Percentiles rank a stretch among this genome's conserved stretches.
Conservation (phyloP, 768 basidiomycete species). For the Hericium coralloides region DNA sequence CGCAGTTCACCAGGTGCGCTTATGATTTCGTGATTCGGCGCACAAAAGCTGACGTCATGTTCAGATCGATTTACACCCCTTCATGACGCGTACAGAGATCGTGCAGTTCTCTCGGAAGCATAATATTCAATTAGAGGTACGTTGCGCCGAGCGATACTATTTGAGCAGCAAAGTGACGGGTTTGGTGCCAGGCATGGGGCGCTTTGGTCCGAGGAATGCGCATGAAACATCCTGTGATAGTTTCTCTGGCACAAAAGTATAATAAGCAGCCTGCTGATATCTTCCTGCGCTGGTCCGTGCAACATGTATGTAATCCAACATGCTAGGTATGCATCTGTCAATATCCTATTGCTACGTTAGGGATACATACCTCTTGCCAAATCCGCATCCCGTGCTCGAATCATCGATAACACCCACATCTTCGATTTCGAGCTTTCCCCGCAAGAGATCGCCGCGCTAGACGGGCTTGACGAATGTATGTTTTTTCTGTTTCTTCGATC, state of each 20-base stretch:
- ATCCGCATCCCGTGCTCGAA: conserved; percentile 42
- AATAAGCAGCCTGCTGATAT: conserved; percentile 48
- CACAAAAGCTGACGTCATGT: background rate
- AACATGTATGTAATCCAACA: conserved; percentile 40
- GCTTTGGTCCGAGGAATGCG: conserved; percentile 59
- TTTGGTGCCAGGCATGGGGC: conserved; percentile 50
- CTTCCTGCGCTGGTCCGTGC: conserved; percentile 66
- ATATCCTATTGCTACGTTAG: conserved; percentile 18
- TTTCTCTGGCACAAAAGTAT: conserved; percentile 42
- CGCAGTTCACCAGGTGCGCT: conserved; percentile 48
- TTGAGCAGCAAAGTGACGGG: background rate
- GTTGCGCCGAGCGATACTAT: background rate
- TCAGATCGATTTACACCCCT: conserved; percentile 55
- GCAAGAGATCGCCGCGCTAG: conserved; percentile 41
- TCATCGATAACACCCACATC: conserved; percentile 49
- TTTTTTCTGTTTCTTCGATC: background rate
- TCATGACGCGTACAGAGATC: conserved; percentile 56
- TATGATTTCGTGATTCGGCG: background rate
- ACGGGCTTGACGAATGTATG: conserved; percentile 46
- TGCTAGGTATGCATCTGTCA: background rate
- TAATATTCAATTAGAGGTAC: conserved; percentile 54
- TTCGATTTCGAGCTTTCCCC: conserved; percentile 52
- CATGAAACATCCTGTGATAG: conserved; percentile 50
- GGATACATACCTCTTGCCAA: conserved; percentile 62
- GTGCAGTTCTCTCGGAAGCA: conserved; percentile 49